Base-by-base conservation (phyloP, 768 basidiomycete genomes). In the Tremella yokohamensis region DNA sequence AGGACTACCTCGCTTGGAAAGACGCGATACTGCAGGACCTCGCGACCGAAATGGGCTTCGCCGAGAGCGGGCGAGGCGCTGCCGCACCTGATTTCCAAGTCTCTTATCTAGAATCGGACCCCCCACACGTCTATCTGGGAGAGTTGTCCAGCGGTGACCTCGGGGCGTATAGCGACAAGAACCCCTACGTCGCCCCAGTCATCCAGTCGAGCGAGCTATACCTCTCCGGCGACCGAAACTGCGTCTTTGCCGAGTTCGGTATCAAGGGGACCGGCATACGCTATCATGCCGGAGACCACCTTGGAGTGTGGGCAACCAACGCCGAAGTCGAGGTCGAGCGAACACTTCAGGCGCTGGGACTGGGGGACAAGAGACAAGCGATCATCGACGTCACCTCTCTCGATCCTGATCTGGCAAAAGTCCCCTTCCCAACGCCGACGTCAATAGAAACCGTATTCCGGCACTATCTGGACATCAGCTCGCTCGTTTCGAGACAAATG, bases 1-100 rank as follows among this genome's bases (percentile, higher is more conserved):
- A 99, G 79, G 94, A 99, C 77, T 99, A 98, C 75, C 84, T 99
- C 13, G 93, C 89, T 68, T 99, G 94, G 94, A 98, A 99, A 78
- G 94, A 98, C 39, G 72, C 89, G n/a, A n/a, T n/a, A n/a, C n/a
- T n/a, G n/a, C n/a, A n/a, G n/a, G n/a, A n/a, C n/a, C n/a, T n/a
- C n/a, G n/a, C n/a, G n/a, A n/a, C n/a, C n/a, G n/a, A n/a, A n/a
- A n/a, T n/a, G n/a, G n/a, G n/a, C n/a, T n/a, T n/a, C n/a, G n/a
- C n/a, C n/a, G n/a, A n/a, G n/a, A n/a, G n/a, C n/a, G n/a, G n/a
- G n/a, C n/a, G n/a, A n/a, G n/a, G n/a, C n/a, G n/a, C n/a, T n/a
- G n/a, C n/a, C n/a, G n/a, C n/a, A n/a, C n/a, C n/a, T n/a, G n/a
- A n/a, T n/a, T n/a, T n/a, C n/a, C n/a, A n/a, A n/a, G n/a, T n/a